Conservation (phyloP, 2,329 filamentous ascomycete genomes). For the Thielaviopsis euricoi region DNA sequence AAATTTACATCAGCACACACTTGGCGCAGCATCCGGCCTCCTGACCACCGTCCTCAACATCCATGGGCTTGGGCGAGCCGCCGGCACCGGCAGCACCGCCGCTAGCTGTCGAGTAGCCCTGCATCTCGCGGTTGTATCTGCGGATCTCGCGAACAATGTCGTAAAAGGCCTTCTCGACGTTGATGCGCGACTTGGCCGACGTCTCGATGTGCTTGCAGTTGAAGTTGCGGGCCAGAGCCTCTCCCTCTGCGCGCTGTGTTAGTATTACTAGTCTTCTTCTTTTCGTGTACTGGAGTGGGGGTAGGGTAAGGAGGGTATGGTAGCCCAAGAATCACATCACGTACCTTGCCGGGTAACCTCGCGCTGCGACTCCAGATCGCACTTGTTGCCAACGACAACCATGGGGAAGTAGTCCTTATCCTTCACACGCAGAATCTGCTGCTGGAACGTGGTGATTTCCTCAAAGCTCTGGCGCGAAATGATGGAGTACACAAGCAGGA, state of each 20-base stretch:
- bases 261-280: background rate
- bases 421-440: slow-evolving; percentile 96
- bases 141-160: slow-evolving; percentile 96
- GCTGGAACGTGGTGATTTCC: slow-evolving; percentile 96
- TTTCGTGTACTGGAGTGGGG: too few species aligned
- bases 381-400: slow-evolving; percentile 98
- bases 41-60: slow-evolving; percentile 52
- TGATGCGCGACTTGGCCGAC: slow-evolving; percentile 93
- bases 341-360: slow-evolving; percentile 84
- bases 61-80: slow-evolving; percentile 56
- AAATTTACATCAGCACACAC: slow-evolving; percentile 69
- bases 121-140: slow-evolving; percentile 97
- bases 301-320: too few species aligned
- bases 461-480: slow-evolving; percentile 94
- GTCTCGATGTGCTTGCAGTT: slow-evolving; percentile 99
- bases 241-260: slow-evolving; percentile 52
- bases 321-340: too few species aligned
- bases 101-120: slow-evolving; percentile 61
- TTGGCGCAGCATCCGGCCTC: slow-evolving; percentile 68
- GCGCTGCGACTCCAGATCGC: slow-evolving; percentile 86
- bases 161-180: slow-evolving; percentile 97
- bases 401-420: slow-evolving; percentile 99
- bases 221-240: slow-evolving; percentile 70
- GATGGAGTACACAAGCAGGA: slow-evolving; percentile 95
- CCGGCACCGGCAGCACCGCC: slow-evolving; percentile 45